Base-by-base conservation (phyloP, 371 early-diverging fungal genomes). In the Mucor plumbeus region DNA sequence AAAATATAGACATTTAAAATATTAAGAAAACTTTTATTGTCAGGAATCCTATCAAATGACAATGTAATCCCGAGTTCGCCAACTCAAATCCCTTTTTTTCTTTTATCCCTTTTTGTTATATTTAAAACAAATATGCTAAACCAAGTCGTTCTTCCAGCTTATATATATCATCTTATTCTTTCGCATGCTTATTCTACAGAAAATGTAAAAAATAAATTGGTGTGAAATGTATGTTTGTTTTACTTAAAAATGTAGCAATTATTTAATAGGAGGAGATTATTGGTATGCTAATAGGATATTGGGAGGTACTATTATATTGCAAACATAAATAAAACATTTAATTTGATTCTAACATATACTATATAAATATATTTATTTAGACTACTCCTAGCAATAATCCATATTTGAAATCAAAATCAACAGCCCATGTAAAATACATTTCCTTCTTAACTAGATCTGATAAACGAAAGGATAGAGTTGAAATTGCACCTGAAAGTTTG, bases 381-480 rank as follows among this genome's bases (percentile, higher is more conserved):
- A 67, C 63, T 7, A 34, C 66, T 26, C 41, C 69, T 14, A 74
- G 64, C 34, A 73, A 53, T 15, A 77, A 78, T 54, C 79, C 79
- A 15, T 81, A 65, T 38, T 44, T 56, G 61, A 66, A 53, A 67
- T 69, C 40, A 11, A 73, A 59, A 47, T 65, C 67, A 48, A 69
- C 81, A 26, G 91, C 88, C 3, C 59, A 74, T 6, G 84, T 92
- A 1, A 79, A 83, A 11, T 77, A 79, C 7, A 83, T 90, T 11
- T 82, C 88, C 0, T 71, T 91, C 44, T 63, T 88, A 40, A 84
- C 87, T 31, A 77, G 92, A n/a, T 88, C 89, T 38, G 91, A 92
- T 66, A 92, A 91, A 72, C 83, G 90, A 26, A 87, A 87, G 59
- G 92, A 92, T 63, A 80, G 92, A 38, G 92, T 92, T 7, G 92